phyloP scores from a whole-genome alignment of 1,139 yeast species.

The Geotrichum cucujoidarum region DNA sequence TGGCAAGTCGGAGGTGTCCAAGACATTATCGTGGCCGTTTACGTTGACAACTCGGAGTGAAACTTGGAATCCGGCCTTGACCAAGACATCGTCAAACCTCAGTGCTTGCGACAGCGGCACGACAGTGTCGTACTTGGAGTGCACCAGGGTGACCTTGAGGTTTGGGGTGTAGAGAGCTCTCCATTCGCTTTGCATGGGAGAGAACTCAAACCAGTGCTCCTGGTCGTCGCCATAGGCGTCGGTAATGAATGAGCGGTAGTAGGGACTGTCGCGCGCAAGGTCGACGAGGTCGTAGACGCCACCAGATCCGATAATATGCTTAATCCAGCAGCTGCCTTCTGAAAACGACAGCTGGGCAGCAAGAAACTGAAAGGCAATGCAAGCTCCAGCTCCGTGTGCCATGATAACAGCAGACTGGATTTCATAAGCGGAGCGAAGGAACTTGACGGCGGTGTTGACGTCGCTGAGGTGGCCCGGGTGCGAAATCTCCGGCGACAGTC shows the following conservation, averaged over 20 bases:
- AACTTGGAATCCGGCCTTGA: slow-evolving; percentile 20
- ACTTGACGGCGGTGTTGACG: slow-evolving; percentile 43
- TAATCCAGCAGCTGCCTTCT: slow-evolving; percentile 17
- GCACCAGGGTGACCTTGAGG: slow-evolving; percentile 22
- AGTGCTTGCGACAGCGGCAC: slow-evolving; percentile 23
- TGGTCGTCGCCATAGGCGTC: slow-evolving; percentile 41
- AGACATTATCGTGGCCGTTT: slow-evolving; percentile 22
- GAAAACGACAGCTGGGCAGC: slow-evolving; percentile 32
- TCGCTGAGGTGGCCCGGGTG: slow-evolving; percentile 66
- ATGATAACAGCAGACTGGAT: slow-evolving; percentile 41
- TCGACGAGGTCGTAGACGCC: slow-evolving; percentile 46
- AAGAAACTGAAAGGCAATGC: slow-evolving; percentile 49
- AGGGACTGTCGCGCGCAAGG: slow-evolving; percentile 44
- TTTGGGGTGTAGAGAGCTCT: slow-evolving; percentile 18
- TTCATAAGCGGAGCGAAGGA: slow-evolving; percentile 27
- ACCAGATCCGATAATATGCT: slow-evolving; percentile 39
- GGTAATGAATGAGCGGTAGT: slow-evolving; percentile 40
- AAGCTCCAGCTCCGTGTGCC: slow-evolving; percentile 82
- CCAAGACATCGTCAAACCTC: slow-evolving; percentile 21
- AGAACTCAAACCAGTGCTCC: slow-evolving; percentile 29
- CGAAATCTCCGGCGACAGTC: slow-evolving; percentile 56
- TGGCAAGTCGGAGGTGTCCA: slow-evolving; percentile 23
- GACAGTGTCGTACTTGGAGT: slow-evolving; percentile 22
- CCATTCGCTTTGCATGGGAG: slow-evolving; percentile 24
- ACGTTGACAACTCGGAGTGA: slow-evolving; percentile 20